These are phyloP conservation scores for Ceratobasidium sp. DNA, from an alignment of 1,284 basidiomycete species.

Conservation along the genomic window DNA sequence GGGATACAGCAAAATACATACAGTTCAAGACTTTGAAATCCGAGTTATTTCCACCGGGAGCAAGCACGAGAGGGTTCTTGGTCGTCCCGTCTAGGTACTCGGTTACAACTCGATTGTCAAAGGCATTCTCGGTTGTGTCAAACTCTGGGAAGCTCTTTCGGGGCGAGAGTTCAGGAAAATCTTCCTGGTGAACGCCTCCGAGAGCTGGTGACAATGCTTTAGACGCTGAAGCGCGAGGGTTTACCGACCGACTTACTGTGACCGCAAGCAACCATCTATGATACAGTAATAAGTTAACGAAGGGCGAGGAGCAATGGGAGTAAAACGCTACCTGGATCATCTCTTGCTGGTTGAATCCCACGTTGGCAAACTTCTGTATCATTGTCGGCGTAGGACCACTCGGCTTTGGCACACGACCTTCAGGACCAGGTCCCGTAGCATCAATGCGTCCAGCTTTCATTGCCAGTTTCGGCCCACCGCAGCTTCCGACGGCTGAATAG, in stretches of 20 bases:
- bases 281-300: neutral
- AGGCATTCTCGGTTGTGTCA: neutral
- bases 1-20: neutral
- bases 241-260: neutral
- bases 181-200: neutral
- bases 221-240: neutral
- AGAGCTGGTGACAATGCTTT: neutral
- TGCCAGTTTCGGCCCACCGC: neutral
- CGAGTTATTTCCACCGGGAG: slow-evolving; percentile 13
- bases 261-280: slow-evolving; percentile 14
- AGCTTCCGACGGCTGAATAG: neutral
- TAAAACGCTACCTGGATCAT: neutral
- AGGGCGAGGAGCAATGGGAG: neutral
- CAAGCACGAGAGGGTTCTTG: neutral
- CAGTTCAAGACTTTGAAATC: neutral
- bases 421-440: neutral
- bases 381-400: neutral
- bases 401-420: neutral
- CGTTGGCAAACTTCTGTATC: neutral
- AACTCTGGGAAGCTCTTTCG: neutral
- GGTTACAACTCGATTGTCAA: neutral
- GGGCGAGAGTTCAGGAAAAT: neutral
- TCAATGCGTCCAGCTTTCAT: neutral
- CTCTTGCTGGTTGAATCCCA: neutral
- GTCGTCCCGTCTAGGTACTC: slow-evolving; percentile 2